Evolutionary conservation across 2,329 filamentous ascomycete genomes (phyloP), one percentile per base, ranked within the genome.

Genomic region (Sclerotinia borealis): DNA sequence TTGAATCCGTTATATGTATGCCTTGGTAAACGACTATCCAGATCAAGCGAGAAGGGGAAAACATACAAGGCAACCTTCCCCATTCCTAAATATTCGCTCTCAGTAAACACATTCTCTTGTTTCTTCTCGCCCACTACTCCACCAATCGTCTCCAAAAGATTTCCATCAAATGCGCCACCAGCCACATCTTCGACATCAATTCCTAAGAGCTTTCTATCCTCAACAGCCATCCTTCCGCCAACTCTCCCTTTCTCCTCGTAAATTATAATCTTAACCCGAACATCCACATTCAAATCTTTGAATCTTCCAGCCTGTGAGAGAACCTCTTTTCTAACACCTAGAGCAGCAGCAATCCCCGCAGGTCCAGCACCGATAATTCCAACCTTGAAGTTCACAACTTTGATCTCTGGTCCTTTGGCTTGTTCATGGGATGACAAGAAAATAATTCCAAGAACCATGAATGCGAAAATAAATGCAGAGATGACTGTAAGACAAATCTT

Each of bases 151-250:
- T 31, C 17, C 5, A 31, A 31, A 17, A 45, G 10, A 15, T 45
- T 22, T n/a, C 37, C n/a, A 54, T 54, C 9, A 29, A 34, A 31
- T 9, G 5, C 22, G 13, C 59, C 59, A 27, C 48, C 25, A 17
- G 50, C 50, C 25, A 61, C 37, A 61, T 61, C 59, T 37, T 61
- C 59, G 9, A 54, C 48, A 34, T 61, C 59, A 41, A 61, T 36
- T 1, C 10, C 37, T 29, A 41, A 25, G 8, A 19, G 10, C 13
- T 9, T 25, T 22, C 13, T 5, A 43, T 11, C 19, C 36, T 55
- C 51, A 22, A 61, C 8, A 3, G 45, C 49, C 59, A 61, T 61
- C 22, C 59, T 61, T 10, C 59, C 59, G 2, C 59, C 59, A 36
- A 54, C 25, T n/a, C 48, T 45, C 2, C 3, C 11, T 13, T 61